A percentile compares a stretch with the other conserved stretches of the same genome.
phyloP scores from a whole-genome alignment of 1,284 basidiomycete genomes.

The Tilletia walkeri region DNA sequence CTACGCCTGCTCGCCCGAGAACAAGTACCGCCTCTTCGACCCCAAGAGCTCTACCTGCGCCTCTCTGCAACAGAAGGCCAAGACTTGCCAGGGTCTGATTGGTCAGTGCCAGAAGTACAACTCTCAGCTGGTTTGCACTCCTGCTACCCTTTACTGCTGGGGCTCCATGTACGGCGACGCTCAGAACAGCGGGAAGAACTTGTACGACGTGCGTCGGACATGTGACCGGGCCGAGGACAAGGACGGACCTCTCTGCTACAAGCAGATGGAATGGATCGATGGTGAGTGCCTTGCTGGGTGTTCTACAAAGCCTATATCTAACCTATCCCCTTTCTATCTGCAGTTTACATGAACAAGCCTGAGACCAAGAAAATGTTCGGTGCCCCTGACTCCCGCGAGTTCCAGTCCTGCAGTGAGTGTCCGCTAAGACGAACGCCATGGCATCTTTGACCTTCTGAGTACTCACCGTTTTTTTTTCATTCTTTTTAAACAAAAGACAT shows the following conservation, averaged over 20 bases:
- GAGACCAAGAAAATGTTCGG: conserved; percentile 73
- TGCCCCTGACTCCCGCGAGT: conserved; percentile 65
- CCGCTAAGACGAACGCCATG: too few species aligned
- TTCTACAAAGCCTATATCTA: background rate
- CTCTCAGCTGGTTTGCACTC: conserved; percentile 60
- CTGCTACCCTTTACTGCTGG: conserved; percentile 59
- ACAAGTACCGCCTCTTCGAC: conserved; percentile 67
- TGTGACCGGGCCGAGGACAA: conserved; percentile 66
- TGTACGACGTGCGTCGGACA: conserved; percentile 76
- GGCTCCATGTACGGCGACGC: conserved; percentile 59
- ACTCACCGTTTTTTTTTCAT: background rate
- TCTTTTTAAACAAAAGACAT: conserved; percentile 34
- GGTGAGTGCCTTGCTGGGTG: conserved; percentile 58
- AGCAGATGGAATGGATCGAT: conserved; percentile 70
- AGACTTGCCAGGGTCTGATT: conserved; percentile 68
- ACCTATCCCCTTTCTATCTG: conserved; percentile 30
- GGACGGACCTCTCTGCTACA: conserved; percentile 63
- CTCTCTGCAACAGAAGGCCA: conserved; percentile 66
- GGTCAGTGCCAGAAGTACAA: conserved; percentile 52
- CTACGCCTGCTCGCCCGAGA: conserved; percentile 65
- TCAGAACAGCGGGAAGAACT: conserved; percentile 60
- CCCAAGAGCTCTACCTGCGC: conserved; percentile 69
- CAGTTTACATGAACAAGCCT: conserved; percentile 55
- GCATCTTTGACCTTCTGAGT: too few species aligned
- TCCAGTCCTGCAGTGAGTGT: conserved; percentile 63